Percentiles rank a stretch among this genome's conserved stretches.
These are phyloP conservation scores for Vanrija pseudolonga DNA, from an alignment of 1,284 basidiomycete genomes.

Conservation along the genomic window DNA sequence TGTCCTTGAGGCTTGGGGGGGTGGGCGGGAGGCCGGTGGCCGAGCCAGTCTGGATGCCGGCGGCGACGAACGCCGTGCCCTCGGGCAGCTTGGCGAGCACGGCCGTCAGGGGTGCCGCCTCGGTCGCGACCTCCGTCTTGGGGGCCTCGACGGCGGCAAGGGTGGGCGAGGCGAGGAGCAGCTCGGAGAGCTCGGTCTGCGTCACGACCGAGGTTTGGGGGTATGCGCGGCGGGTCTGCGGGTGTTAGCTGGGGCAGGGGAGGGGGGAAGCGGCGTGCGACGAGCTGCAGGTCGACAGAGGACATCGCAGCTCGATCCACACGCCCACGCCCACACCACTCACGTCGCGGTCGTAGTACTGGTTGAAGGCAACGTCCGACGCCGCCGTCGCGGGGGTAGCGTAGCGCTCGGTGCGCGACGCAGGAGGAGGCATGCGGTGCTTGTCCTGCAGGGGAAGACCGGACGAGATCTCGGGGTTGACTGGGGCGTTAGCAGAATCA, in stretches of 20 bases:
- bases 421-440: constrained; percentile 82
- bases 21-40: constrained; percentile 66
- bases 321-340: constrained; percentile 9
- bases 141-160: constrained; percentile 59
- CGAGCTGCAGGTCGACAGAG: too few relatives aligned
- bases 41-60: constrained; percentile 57
- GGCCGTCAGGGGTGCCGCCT: constrained; percentile 53
- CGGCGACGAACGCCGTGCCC: constrained; percentile 56
- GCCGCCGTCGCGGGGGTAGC: constrained; percentile 83
- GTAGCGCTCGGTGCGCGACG: constrained; percentile 77
- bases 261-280: neutral
- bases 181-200: constrained; percentile 70
- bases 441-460: constrained; percentile 74
- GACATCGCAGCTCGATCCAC: too few relatives aligned
- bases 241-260: neutral
- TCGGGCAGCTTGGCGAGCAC: constrained; percentile 66
- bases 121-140: constrained; percentile 37
- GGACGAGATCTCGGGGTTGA: constrained; percentile 86
- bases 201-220: constrained; percentile 81
- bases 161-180: constrained; percentile 79
- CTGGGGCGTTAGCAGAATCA: constrained; percentile 9
- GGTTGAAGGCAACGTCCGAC: constrained; percentile 49
- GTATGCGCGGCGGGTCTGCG: constrained; percentile 66
- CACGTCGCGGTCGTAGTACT: constrained; percentile 91
- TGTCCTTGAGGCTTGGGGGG: constrained; percentile 54